Evolutionary conservation across 2,329 filamentous ascomycete genomes (phyloP).

Genomic region (Diaporthe nobilis): DNA sequence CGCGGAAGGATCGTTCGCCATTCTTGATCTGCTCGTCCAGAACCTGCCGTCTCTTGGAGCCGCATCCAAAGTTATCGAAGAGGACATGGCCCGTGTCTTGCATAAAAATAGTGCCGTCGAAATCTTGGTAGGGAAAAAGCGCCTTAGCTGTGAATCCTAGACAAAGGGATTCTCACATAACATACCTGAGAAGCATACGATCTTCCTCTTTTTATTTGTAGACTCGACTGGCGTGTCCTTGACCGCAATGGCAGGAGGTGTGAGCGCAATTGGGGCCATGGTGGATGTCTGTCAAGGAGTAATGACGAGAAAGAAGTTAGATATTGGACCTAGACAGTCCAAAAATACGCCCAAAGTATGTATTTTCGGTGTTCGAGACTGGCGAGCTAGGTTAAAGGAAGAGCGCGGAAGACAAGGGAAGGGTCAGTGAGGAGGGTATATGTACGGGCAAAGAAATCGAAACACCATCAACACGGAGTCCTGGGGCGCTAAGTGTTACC

Average conservation of each 20-base stretch:
- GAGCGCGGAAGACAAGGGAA: not conserved
- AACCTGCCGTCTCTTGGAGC: constrained; percentile 65
- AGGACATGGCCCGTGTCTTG: constrained; percentile 79
- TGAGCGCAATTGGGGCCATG: constrained; percentile 57
- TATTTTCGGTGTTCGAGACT: not conserved
- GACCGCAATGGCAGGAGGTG: constrained; percentile 49
- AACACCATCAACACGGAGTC: constrained; percentile 22
- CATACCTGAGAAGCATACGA: constrained; percentile 71
- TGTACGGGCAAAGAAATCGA: constrained; percentile 4
- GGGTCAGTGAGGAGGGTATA: constrained; percentile 8
- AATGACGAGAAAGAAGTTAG: not conserved
- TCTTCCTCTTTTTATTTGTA: constrained; percentile 64
- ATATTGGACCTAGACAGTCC: no score
- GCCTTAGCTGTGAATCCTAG: not conserved
- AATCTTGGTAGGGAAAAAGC: constrained; percentile 61
- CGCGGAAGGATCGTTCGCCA: constrained; percentile 76
- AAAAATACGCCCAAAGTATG: not conserved
- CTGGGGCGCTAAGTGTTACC: constrained; percentile 1
- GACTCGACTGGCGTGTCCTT: constrained; percentile 50
- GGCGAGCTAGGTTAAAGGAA: not conserved
- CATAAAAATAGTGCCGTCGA: constrained; percentile 81
- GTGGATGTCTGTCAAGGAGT: not conserved
- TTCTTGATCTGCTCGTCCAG: constrained; percentile 76
- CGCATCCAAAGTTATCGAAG: constrained; percentile 76
- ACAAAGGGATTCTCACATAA: constrained; percentile 5